Evolutionary conservation across 1,284 basidiomycete species (phyloP).

Genomic region (Melampsora larici-populina): DNA sequence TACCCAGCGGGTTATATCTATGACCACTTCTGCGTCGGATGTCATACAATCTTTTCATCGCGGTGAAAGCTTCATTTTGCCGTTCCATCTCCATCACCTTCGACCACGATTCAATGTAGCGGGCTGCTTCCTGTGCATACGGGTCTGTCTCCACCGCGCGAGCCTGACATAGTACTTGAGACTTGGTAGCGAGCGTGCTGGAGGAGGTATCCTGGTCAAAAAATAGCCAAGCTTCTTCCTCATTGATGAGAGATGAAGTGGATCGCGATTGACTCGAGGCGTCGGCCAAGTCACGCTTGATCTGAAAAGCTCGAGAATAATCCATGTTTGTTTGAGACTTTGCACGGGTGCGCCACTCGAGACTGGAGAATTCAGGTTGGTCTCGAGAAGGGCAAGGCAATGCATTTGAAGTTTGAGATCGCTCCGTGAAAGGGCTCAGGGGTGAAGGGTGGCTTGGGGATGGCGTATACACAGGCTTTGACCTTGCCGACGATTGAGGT

Average conservation of each 20-base stretch:
- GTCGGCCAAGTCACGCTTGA: not conserved
- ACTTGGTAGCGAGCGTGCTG: not conserved
- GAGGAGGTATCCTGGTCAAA: not conserved
- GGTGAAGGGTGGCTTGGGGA: not conserved
- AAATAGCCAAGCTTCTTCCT: not conserved
- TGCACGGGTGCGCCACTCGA: not conserved
- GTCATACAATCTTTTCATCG: conserved; percentile 6
- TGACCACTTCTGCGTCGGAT: not conserved
- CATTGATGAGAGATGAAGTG: not conserved
- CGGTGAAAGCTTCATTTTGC: not conserved
- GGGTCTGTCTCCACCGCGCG: not conserved
- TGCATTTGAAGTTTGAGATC: not conserved
- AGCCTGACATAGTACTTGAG: not conserved
- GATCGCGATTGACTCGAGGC: not conserved
- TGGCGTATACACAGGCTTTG: not conserved
- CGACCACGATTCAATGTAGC: conserved; percentile 1
- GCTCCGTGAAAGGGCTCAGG: not conserved
- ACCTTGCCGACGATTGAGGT: not conserved
- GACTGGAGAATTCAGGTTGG: not conserved
- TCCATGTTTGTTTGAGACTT: not conserved
- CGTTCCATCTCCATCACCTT: conserved; percentile 7
- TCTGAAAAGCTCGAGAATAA: not conserved
- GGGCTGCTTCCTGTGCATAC: not conserved
- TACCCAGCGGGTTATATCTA: not conserved
- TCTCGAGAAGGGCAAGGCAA: not conserved